Conservation (phyloP, 2,329 filamentous ascomycete genomes). For the Gliomastix tumulicola region DNA sequence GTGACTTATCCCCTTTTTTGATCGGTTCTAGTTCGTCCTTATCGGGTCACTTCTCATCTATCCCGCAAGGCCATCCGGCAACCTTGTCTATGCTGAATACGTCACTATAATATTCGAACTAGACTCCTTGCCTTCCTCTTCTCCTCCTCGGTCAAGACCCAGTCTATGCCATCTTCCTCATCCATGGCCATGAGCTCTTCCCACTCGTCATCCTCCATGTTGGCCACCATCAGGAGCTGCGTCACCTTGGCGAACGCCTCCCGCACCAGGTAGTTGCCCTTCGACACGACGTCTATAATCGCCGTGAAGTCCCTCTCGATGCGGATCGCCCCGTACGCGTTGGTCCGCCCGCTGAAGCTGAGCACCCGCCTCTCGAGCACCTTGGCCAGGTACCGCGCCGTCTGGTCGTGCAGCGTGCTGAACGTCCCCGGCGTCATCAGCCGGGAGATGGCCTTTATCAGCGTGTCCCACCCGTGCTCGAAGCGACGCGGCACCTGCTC, state of each 20-base stretch:
- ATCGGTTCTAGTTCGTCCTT: too few relatives aligned
- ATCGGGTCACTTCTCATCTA: too few relatives aligned
- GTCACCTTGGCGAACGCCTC: conserved; percentile 70
- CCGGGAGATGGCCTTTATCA: conserved; percentile 78
- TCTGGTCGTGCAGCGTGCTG: conserved; percentile 65
- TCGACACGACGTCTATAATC: conserved; percentile 61
- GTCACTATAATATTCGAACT: conserved; percentile 35
- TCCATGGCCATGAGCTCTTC: conserved; percentile 56
- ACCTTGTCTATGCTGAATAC: background rate
- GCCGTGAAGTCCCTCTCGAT: conserved; percentile 79
- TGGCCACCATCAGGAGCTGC: conserved; percentile 80
- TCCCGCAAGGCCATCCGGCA: background rate
- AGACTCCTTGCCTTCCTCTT: conserved; percentile 64
- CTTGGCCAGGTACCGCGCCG: conserved; percentile 66
- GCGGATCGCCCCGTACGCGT: conserved; percentile 72
- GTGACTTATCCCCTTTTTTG: too few relatives aligned
- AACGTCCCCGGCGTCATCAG: conserved; percentile 76
- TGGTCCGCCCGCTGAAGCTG: conserved; percentile 71
- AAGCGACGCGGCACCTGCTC: conserved; percentile 75
- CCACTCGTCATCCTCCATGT: conserved; percentile 96
- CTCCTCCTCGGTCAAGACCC: conserved; percentile 69
- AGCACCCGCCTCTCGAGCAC: conserved; percentile 84
- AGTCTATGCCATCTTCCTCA: conserved; percentile 61
- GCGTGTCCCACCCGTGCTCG: conserved; percentile 74
- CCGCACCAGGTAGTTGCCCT: conserved; percentile 68